Evolutionary conservation across 83 land plant genomes (phyloP).

Genomic region (Picea abies): DNA sequence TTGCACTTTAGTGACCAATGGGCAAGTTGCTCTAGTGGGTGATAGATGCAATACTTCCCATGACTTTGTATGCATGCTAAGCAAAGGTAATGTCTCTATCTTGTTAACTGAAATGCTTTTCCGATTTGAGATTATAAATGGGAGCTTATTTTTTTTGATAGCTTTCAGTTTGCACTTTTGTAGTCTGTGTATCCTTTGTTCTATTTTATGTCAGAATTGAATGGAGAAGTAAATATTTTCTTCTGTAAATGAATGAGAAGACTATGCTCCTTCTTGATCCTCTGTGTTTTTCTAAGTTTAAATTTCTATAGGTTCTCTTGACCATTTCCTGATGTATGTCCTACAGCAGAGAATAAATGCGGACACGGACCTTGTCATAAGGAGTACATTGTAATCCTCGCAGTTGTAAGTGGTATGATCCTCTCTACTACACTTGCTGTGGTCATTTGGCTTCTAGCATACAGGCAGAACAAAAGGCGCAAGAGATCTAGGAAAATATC

Average conservation of each 20-base stretch:
- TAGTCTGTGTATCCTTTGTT: background rate
- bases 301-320: background rate
- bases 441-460: too few species aligned
- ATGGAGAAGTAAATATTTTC: background rate
- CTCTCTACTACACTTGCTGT: slow-evolving; percentile 63
- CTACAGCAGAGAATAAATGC: slow-evolving; percentile 57
- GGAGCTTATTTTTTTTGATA: background rate
- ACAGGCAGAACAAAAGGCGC: too few species aligned
- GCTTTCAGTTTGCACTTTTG: background rate
- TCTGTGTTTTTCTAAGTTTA: background rate
- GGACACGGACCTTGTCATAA: slow-evolving; percentile 57
- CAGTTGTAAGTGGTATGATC: slow-evolving; percentile 86
- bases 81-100: slow-evolving; percentile 37
- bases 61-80: slow-evolving; percentile 55
- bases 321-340: slow-evolving; percentile 3
- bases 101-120: background rate
- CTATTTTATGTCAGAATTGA: background rate
- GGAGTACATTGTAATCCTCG: slow-evolving; percentile 87
- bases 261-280: background rate
- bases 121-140: background rate
- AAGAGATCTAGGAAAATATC: too few species aligned
- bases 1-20: too few species aligned
- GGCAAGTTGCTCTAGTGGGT: too few species aligned
- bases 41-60: too few species aligned
- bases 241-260: background rate